Base-by-base conservation (phyloP, 2,329 filamentous ascomycete species). In the Verticillium dahliae region DNA sequence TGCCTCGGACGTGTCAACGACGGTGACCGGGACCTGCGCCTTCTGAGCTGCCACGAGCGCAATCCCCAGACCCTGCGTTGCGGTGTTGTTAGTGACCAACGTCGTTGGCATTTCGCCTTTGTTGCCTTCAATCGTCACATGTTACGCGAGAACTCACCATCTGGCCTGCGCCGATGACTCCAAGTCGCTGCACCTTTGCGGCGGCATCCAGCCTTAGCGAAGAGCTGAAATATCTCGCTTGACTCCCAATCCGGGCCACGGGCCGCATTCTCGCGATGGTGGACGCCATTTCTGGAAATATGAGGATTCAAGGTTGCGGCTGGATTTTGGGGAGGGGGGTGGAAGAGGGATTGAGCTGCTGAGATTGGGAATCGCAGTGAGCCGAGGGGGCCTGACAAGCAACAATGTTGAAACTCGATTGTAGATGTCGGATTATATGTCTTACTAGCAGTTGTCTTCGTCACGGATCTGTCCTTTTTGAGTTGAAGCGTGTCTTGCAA, bases 121-220 rank as follows among this genome's bases (percentile, higher is more conserved):
- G 5, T 7, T 56, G 52, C 22, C 27, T 35, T 56, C 22, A 55
- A 31, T 60, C 55, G 66, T 77, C 72, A 75, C 75, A 76, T 79
- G 76, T 67, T 62, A 70, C 69, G 18, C 14, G 18, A 18, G 13
- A 64, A 73, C 82, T 71, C 77, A 96, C 93, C 93, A 98, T 97
- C 75, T 98, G 95, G 34, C 95, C 95, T 60, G 94, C 93, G 67
- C 95, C 95, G 71, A 99, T 83, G 58, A 99, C 94, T 71, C 94
- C 95, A 52, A 99, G 79, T 67, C 85, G 89, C 79, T 93, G 96
- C 65, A 99, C 88, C 71, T 93, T 59, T 14, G 58, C 86, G 61
- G 88, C 86, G 63, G 85, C 86, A 69, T 79, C 72, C 54, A 83
- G 81, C 56, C 81, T 78, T 55, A 86, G 76, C 45, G 84, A 86